Evolutionary conservation across 2,329 filamentous ascomycete species (phyloP).

Genomic region (Neopestalotiopsis sp.): DNA sequence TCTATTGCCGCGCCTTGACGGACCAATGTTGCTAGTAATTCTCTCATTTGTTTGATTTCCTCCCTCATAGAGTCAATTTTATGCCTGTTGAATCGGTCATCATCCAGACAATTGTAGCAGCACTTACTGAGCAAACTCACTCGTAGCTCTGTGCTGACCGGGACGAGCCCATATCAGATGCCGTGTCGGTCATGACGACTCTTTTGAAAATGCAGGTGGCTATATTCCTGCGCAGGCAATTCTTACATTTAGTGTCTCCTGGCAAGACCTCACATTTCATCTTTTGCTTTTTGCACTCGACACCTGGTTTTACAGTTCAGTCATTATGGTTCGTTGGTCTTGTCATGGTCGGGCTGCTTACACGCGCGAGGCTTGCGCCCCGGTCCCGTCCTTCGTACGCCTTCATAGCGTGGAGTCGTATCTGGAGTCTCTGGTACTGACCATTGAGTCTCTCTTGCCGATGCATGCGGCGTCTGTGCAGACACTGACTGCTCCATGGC

Average conservation of each 20-base stretch:
- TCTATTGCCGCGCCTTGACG: slow-evolving; percentile 13
- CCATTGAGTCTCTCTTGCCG: not conserved
- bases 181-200: slow-evolving; percentile 29
- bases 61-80: slow-evolving; percentile 31
- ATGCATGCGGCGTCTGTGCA: not conserved
- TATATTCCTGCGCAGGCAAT: slow-evolving; percentile 48
- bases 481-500: not conserved
- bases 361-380: slow-evolving; percentile 22
- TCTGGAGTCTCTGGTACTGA: not conserved
- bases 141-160: not conserved
- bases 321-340: not conserved
- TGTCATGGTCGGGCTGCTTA: not conserved
- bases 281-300: slow-evolving; percentile 53
- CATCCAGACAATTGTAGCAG: no score
- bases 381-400: slow-evolving; percentile 22
- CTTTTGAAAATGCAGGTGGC: slow-evolving; percentile 45
- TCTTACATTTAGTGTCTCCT: slow-evolving; percentile 46
- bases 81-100: slow-evolving; percentile 10
- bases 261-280: slow-evolving; percentile 52
- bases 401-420: slow-evolving; percentile 14
- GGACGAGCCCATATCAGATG: slow-evolving; percentile 38
- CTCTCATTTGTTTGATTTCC: slow-evolving; percentile 31
- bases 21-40: slow-evolving; percentile 29
- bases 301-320: slow-evolving; percentile 34
- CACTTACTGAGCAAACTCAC: not conserved